Evolutionary conservation across 164 flowering plant species (phyloP).

Genomic region (Buxus sempervirens): DNA sequence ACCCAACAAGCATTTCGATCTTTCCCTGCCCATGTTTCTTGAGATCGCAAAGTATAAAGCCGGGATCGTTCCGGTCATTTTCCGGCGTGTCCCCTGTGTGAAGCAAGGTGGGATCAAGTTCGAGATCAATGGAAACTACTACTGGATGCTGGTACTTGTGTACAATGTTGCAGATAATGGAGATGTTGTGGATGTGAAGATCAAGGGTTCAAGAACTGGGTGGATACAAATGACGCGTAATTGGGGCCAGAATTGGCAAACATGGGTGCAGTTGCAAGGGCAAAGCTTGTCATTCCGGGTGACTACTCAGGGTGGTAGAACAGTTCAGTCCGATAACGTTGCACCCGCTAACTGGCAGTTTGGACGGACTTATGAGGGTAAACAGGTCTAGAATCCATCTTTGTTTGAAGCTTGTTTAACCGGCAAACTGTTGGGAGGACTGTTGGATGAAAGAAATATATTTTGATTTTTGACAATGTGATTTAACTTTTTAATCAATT

Average conservation of each 20-base stretch:
- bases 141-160: slow-evolving; percentile 14
- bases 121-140: slow-evolving; percentile 16
- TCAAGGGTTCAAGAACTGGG: slow-evolving; percentile 18
- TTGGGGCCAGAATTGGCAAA: slow-evolving; percentile 28
- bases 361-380: slow-evolving; percentile 18
- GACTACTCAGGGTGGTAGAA: slow-evolving; percentile 5
- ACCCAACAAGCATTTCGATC: slow-evolving; percentile 31
- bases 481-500: too few relatives aligned
- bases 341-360: slow-evolving; percentile 18
- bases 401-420: too few relatives aligned
- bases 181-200: slow-evolving; percentile 7
- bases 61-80: slow-evolving; percentile 23
- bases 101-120: slow-evolving; percentile 17
- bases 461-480: too few relatives aligned
- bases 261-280: background rate
- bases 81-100: slow-evolving; percentile 12
- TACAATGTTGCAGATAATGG: slow-evolving; percentile 24
- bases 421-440: too few relatives aligned
- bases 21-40: slow-evolving; percentile 20
- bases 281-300: slow-evolving; percentile 20
- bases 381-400: slow-evolving; percentile 3
- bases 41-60: slow-evolving; percentile 16
- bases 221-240: slow-evolving; percentile 25
- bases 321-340: slow-evolving; percentile 7
- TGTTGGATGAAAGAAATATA: too few relatives aligned